Base-by-base conservation (phyloP, 2,329 filamentous ascomycete genomes). In the Alternaria angustiovoidea region DNA sequence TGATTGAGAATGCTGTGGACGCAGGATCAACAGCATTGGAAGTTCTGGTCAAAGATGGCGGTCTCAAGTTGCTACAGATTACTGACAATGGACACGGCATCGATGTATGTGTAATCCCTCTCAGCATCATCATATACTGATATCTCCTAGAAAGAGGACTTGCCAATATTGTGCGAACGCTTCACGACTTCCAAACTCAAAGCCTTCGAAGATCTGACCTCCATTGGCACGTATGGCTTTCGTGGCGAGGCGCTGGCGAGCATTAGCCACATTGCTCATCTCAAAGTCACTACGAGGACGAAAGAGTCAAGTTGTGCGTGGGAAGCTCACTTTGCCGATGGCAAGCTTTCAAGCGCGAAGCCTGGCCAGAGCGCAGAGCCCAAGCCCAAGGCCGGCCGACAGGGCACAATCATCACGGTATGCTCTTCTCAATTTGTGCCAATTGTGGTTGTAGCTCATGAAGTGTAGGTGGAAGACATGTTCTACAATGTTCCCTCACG, bases 61-160 rank as follows among this genome's bases (percentile, higher is more conserved):
- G 96, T 0, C 83, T 99, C 63, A 99, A 98, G 78, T 82, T 98
- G 41, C 85, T 99, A 16, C 96, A 99, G 74, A 97, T 99, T 69
- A 97, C 94, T 3, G 95, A 99, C 78, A 99, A 99, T 78, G 95
- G 95, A 16, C 91, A 93, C 77, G 95, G 95, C 28, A 99, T 99
- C 68, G 90, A 96, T 81, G 93, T 96, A 80, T 75, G 87, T 80
- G 20, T 20, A 22, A 11, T 34, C 54, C 16, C 39, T 26, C 20
- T n/a, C 42, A 18, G 4, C 12, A 11, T 28, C 18, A 18, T 20
- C 4, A 11, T 47, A 9, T 55, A 46, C 64, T 70, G 42, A 76
- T 53, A 3, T n/a, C 2, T 18, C 18, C 7, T 7, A 96, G 92
- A 93, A 91, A 85, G 93, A 96, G 66, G 95, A 99, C 77, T 77